phyloP scores from a whole-genome alignment of 495 filamentous ascomycete species.

The Baudoinia panamericana region DNA sequence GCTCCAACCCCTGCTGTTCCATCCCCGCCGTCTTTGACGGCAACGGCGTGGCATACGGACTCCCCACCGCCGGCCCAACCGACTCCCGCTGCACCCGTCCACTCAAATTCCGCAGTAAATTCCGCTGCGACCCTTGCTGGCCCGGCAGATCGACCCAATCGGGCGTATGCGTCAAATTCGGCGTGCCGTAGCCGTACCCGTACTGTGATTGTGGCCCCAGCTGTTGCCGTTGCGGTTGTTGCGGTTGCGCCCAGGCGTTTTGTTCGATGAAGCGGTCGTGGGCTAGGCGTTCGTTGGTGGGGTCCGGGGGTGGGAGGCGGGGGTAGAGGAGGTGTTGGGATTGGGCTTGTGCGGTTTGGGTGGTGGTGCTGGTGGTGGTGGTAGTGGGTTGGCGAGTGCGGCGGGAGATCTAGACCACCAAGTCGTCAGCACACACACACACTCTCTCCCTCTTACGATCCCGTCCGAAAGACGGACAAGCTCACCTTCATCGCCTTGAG shows the following conservation, averaged over 20 bases:
- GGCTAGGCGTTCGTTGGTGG: conserved; percentile 14
- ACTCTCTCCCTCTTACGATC: no score
- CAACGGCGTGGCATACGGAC: conserved; percentile 12
- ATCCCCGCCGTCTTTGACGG: conserved; percentile 9
- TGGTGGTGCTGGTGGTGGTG: neutral
- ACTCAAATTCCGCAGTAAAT: conserved; percentile 13
- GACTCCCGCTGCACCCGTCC: neutral
- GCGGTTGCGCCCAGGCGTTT: conserved; percentile 20
- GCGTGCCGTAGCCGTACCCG: conserved; percentile 7
- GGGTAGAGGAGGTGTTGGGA: neutral
- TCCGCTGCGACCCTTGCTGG: neutral
- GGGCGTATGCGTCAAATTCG: conserved; percentile 17
- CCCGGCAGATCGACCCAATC: conserved; percentile 16
- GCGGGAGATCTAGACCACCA: conserved; percentile 10
- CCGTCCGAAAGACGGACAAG: no score
- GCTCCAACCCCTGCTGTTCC: no score
- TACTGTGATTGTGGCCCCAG: no score
- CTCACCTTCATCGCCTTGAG: conserved; percentile 82
- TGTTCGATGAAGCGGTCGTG: conserved; percentile 21
- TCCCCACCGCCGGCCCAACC: neutral
- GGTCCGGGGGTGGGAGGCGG: neutral
- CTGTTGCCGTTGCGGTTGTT: conserved; percentile 9
- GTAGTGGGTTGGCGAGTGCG: conserved; percentile 4
- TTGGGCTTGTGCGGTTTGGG: neutral
- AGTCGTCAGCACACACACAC: no score